These are phyloP conservation scores for Helotiales sp. DNA, from an alignment of 2,329 filamentous ascomycete genomes.

Conservation along the genomic window DNA sequence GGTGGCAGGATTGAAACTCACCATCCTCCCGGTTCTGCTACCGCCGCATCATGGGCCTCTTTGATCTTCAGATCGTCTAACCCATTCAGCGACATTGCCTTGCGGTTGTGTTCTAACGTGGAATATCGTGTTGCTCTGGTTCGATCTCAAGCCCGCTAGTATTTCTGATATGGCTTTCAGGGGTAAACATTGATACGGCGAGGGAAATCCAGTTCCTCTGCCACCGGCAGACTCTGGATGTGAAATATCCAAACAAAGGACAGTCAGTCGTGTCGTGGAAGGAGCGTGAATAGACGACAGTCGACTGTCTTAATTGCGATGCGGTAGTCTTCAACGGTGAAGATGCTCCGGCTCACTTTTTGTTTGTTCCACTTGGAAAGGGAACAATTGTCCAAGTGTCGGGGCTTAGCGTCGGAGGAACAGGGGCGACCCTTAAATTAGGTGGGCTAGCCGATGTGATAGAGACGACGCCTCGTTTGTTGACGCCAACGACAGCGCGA, in stretches of 20 bases:
- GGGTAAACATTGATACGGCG: conserved; percentile 41
- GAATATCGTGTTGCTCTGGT: conserved; percentile 19
- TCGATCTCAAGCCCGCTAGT: conserved; percentile 12
- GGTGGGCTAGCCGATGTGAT: conserved; percentile 12
- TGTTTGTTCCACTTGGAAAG: conserved; percentile 17
- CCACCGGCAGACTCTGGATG: conserved; percentile 29
- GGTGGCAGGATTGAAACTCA: conserved; percentile 47
- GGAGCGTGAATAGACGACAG: background rate
- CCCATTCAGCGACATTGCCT: conserved; percentile 91
- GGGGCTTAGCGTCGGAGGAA: conserved; percentile 9
- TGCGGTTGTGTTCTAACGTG: conserved; percentile 22
- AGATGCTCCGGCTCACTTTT: conserved; percentile 4
- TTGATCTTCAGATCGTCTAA: conserved; percentile 80
- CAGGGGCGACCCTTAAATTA: conserved; percentile 9
- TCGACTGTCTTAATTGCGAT: background rate
- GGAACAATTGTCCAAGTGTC: conserved; percentile 2
- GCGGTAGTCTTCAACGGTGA: conserved; percentile 5
- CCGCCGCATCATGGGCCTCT: conserved; percentile 82
- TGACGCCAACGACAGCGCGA: background rate
- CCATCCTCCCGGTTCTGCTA: conserved; percentile 91
- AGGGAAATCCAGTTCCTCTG: conserved; percentile 34
- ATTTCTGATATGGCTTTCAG: conserved; percentile 35
- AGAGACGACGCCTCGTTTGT: background rate
- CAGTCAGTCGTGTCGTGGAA: background rate
- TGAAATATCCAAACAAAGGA: conserved; percentile 17